Evolutionary conservation across 805 yeast genomes (phyloP), one percentile per base, ranked within the genome.

Genomic region (Lachancea dasiensis): DNA sequence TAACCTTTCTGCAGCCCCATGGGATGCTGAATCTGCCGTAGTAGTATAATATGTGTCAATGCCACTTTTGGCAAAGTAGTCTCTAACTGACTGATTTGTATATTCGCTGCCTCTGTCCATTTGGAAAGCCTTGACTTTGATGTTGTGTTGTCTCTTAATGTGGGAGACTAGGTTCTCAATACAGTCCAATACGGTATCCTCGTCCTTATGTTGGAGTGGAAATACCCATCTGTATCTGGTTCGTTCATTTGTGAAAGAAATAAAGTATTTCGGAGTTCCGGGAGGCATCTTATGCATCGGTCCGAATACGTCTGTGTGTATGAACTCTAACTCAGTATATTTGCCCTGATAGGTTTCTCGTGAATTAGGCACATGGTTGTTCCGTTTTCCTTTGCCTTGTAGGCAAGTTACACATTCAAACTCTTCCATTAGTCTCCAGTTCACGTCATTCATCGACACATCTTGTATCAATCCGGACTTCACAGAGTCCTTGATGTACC

Each of bases 241-340:
- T 3, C 22, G 13, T 35, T 46, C 45, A 36, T 44, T 43, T n/a
- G 45, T 36, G 33, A 41, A 46, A 3, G 41, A 11, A 46, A 46
- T 34, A 22, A 44, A 44, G 27, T 37, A 39, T 17, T 13, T 6
- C 4, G 41, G 34, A 17, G 26, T 13, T 8, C 38, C 23, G 13
- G 23, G 18, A n/a, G 32, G 21, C 17, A 25, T 16, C 9, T 34
- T 24, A 31, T 34, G 31, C 23, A 34, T 19, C 15, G 48, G 46
- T 7, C 46, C 48, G 33, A 44, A 44, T 1, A 36, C 10, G 19
- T 39, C 44, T 3, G 43, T 34, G 19, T 38, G 45, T 10, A 43
- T 13, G 20, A 35, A 43, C 16, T 43, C 31, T 5, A 43, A 40
- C 27, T 20, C 17, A 6, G 18, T 5, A 7, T 31, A 20, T 20